Evolutionary conservation across 345 rosid species (phyloP), one percentile per base, ranked within the genome.

Genomic region (Camelina laxa): DNA sequence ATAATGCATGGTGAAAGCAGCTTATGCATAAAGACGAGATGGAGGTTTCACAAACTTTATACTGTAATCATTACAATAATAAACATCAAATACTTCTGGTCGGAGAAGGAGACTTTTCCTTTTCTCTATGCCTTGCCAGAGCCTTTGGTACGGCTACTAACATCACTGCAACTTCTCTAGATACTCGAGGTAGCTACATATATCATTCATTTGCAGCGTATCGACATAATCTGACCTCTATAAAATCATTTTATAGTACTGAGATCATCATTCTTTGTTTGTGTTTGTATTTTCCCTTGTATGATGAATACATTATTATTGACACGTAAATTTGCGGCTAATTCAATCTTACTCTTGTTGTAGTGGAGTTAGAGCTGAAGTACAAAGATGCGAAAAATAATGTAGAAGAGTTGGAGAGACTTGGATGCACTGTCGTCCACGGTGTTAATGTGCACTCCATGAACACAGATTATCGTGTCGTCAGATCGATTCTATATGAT

Each of bases 51-150:
- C 62, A 81, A 45, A 73, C 15, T 42, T 4, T 12, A 14, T 0
- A 24, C 75, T 69, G 76, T 81, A 36, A 19, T 16, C 82, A 82
- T 62, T 84, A 83, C 30, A 67, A 56, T 30, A 78, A 78, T 19
- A 30, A 7, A 5, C 81, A 89, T 0, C 35, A 73, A 39, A 69
- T 84, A 38, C 76, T 85, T 31, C 70, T 86, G 1, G 87, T 85
- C 0, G 85, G 90, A 1, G 87, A 85, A 70, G 87, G 87, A 1
- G 84, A 77, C 65, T 87, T 87, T 49, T 86, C 87, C 1, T 85
- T 87, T 54, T 72, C 84, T 15, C 63, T 53, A 21, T 85, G 75
- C 80, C 79, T 86, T 62, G 92, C 81, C 55, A 73, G 5, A 24
- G 74, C 82, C 5, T 84, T 88, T 50, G 82, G 85, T 20, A 80